Evolutionary conservation across 2,329 filamentous ascomycete genomes (phyloP).

Genomic region (Pseudogymnoascus sp.): DNA sequence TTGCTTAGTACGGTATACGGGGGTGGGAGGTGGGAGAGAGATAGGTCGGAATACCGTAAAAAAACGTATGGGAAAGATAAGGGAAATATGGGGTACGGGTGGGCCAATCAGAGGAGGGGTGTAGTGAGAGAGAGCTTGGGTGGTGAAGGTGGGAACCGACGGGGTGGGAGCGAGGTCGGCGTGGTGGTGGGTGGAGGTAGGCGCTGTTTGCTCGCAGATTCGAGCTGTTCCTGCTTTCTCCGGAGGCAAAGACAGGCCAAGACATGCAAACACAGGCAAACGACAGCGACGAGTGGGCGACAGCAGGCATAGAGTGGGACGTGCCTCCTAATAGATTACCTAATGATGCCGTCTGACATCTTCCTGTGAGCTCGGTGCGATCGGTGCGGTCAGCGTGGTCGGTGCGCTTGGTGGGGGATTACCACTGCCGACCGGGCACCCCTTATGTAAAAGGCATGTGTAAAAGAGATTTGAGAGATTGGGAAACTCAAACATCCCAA

Average conservation of each 20-base stretch:
- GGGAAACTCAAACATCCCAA: neutral
- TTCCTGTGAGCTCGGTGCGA: neutral
- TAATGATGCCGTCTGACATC: constrained; percentile 4
- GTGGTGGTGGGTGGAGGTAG: neutral
- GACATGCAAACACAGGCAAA: too few relatives aligned
- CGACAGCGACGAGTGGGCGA: neutral
- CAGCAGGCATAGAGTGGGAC: neutral
- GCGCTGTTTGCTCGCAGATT: neutral
- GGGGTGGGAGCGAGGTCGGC: neutral
- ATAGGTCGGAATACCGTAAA: constrained; percentile 6
- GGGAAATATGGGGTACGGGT: neutral
- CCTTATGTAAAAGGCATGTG: neutral
- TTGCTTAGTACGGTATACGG: neutral
- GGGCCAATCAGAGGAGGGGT: neutral
- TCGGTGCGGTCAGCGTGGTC: neutral
- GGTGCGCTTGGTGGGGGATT: constrained; percentile 2
- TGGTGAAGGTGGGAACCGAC: neutral
- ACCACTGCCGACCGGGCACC: neutral
- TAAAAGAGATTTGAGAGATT: neutral
- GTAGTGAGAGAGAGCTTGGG: neutral
- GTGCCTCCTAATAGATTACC: neutral
- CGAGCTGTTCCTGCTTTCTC: neutral
- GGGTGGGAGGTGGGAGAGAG: neutral
- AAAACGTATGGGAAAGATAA: constrained; percentile 2
- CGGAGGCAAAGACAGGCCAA: neutral